Base-by-base conservation (phyloP, 768 basidiomycete species). In the Lyophyllum atratum region DNA sequence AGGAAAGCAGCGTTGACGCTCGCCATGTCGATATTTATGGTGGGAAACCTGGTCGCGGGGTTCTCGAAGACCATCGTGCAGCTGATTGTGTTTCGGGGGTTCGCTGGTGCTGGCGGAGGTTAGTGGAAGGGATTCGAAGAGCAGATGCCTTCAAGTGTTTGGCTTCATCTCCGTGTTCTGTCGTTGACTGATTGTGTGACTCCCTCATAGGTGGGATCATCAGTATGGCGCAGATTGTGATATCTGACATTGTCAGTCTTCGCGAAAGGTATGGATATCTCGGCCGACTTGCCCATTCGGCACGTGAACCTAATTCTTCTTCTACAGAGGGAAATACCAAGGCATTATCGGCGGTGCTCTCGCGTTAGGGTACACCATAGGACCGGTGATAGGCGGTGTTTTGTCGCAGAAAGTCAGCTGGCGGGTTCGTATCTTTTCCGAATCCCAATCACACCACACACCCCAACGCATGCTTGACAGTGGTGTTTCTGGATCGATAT, bases 401-500 rank as follows among this genome's bases (percentile, higher is more conserved):
- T 69, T 91, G 37, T 77, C 85, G 3, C 76, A 89, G 66, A 84
- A 81, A 51, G 83, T 78, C 4, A 78, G 78, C 49, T 89, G 88
- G 88, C 73, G 81, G 58, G 85, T 85, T 66, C 28, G 80, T 70
- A 22, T 25, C 40, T 2, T 26, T n/a, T 46, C 15, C 25, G 12
- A 40, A 1, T 39, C 46, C 9, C 55, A 15, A 19, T 12, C 15
- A 8, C 3, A 7, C 17, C 2, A 49, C 28, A 24, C 37, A 29
- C 12, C 21, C 19, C 49, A 15, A 21, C 3, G 7, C 22, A 1
- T 15, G 29, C 33, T 12, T 1, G 6, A 34, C 46, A 86, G 83
- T 90, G 89, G 88, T 89, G 87, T 65, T 89, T 89, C 68, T 90
- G 87, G 84, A 77, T 90, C 46, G 86, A 82, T 22, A 74, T 90